These are phyloP conservation scores for Globisporangium uncinulatum DNA, from an alignment of 352 stramenopile genomes.

Conservation along the genomic window DNA sequence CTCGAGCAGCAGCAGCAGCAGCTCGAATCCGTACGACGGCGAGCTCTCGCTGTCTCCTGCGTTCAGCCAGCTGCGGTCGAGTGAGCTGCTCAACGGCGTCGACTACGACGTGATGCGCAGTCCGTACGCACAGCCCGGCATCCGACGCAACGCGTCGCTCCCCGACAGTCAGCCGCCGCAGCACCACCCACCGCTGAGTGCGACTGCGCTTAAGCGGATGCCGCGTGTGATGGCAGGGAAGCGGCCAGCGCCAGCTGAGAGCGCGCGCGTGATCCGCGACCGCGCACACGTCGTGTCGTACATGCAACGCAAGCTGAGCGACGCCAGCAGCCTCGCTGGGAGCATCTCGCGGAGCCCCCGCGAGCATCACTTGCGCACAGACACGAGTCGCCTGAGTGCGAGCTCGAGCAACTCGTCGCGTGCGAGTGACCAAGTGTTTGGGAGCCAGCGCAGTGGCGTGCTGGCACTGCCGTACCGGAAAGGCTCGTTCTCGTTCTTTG, in stretches of 20 bases:
- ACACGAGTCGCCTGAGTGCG: constrained; percentile 41
- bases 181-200: not conserved
- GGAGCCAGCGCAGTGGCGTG: constrained; percentile 34
- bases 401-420: constrained; percentile 68
- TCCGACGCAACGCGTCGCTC: constrained; percentile 41
- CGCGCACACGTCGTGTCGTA: constrained; percentile 84
- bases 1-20: constrained; percentile 8
- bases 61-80: constrained; percentile 9
- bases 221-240: constrained; percentile 8
- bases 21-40: constrained; percentile 11
- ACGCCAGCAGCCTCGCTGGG: constrained; percentile 66
- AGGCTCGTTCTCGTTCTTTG: constrained; percentile 86
- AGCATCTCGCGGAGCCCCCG: constrained; percentile 54
- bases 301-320: constrained; percentile 79
- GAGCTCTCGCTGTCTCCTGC: constrained; percentile 16
- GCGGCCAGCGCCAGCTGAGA: constrained; percentile 25
- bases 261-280: constrained; percentile 69
- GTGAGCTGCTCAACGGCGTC: constrained; percentile 15
- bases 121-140: constrained; percentile 13
- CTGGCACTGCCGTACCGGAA: constrained; percentile 33
- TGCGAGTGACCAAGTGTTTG: constrained; percentile 34
- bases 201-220: constrained; percentile 9
- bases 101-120: constrained; percentile 9
- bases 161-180: constrained; percentile 16
- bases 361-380: constrained; percentile 15